A percentile compares a stretch with the other conserved stretches of the same genome.
Evolutionary conservation across 2,329 filamentous ascomycete genomes (phyloP).

Genomic region (Pseudogymnoascus sp.): DNA sequence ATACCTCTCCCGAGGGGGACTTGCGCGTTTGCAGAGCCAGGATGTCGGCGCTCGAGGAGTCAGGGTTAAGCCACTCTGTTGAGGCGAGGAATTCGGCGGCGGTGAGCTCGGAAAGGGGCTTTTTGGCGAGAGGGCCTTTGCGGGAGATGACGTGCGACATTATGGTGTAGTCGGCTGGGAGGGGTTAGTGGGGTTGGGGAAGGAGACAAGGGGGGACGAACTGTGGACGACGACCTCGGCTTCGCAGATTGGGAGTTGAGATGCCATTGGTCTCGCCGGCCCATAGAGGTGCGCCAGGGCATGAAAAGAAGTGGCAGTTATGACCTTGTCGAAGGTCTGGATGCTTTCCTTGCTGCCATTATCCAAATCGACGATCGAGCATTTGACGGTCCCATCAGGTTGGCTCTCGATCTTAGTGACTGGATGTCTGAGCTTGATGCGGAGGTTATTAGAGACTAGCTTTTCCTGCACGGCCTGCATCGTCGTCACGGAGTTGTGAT

Average conservation of each 20-base stretch:
- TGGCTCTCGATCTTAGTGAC: not conserved
- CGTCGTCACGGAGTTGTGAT: not conserved
- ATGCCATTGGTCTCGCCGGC: not conserved
- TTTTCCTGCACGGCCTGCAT: constrained; percentile 3
- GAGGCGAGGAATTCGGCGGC: not conserved
- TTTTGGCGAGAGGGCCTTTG: not conserved
- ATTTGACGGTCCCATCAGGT: not conserved
- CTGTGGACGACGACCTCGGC: not conserved
- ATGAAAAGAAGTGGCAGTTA: not conserved
- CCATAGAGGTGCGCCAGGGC: not conserved
- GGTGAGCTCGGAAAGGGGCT: not conserved
- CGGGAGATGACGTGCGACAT: not conserved
- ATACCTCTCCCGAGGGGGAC: not conserved
- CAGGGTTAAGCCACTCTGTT: not conserved
- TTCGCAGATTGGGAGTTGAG: constrained; percentile 1
- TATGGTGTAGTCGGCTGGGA: not conserved
- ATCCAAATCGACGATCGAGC: not conserved
- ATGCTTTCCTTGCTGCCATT: not conserved
- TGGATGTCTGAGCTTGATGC: not conserved
- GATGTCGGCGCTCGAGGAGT: not conserved
- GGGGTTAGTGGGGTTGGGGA: not conserved
- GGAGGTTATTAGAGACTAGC: not conserved
- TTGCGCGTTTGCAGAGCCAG: not conserved
- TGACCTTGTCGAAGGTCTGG: not conserved
- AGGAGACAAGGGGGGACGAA: not conserved